phyloP scores from a whole-genome alignment of 495 filamentous ascomycete genomes.

The Chaetomium cochliodes region DNA sequence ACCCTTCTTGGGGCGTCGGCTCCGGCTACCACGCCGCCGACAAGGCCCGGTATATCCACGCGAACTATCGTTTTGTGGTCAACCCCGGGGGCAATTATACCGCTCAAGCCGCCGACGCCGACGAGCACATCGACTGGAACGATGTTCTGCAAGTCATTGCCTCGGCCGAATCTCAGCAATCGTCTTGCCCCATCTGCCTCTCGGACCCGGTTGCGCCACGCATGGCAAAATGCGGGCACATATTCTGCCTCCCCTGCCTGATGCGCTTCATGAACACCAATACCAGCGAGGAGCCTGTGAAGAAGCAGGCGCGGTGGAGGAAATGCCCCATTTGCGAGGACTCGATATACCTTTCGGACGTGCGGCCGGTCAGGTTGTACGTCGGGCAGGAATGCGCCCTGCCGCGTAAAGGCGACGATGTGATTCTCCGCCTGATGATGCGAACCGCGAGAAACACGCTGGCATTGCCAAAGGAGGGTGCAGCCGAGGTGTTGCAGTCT shows the following conservation, averaged over 20 bases:
- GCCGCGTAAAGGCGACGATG: slow-evolving; percentile 80
- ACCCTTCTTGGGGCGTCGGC: slow-evolving; percentile 80
- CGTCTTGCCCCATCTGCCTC: slow-evolving; percentile 91
- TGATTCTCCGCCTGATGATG: slow-evolving; percentile 81
- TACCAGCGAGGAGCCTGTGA: slow-evolving; percentile 68
- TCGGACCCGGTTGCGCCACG: slow-evolving; percentile 88
- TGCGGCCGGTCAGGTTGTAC: slow-evolving; percentile 88
- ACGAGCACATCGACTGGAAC: slow-evolving; percentile 88
- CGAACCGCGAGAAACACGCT: slow-evolving; percentile 76
- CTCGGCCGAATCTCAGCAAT: slow-evolving; percentile 80
- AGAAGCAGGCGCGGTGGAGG: slow-evolving; percentile 65
- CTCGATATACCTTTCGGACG: slow-evolving; percentile 79
- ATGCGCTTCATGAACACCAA: slow-evolving; percentile 93
- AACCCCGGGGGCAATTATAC: slow-evolving; percentile 76
- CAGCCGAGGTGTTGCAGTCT: slow-evolving; percentile 61
- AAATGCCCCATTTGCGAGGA: slow-evolving; percentile 98
- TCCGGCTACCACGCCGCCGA: slow-evolving; percentile 90
- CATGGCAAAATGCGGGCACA: slow-evolving; percentile 97
- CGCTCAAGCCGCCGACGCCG: slow-evolving; percentile 78
- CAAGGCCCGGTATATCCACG: slow-evolving; percentile 93
- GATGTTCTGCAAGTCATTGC: slow-evolving; percentile 88
- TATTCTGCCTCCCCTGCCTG: slow-evolving; percentile 92
- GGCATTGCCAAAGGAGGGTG: slow-evolving; percentile 79
- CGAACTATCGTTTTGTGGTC: slow-evolving; percentile 96
- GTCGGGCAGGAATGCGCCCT: slow-evolving; percentile 79